These are phyloP conservation scores for Aschersonia sp. DNA, from an alignment of 2,329 filamentous ascomycete genomes.

Conservation along the genomic window DNA sequence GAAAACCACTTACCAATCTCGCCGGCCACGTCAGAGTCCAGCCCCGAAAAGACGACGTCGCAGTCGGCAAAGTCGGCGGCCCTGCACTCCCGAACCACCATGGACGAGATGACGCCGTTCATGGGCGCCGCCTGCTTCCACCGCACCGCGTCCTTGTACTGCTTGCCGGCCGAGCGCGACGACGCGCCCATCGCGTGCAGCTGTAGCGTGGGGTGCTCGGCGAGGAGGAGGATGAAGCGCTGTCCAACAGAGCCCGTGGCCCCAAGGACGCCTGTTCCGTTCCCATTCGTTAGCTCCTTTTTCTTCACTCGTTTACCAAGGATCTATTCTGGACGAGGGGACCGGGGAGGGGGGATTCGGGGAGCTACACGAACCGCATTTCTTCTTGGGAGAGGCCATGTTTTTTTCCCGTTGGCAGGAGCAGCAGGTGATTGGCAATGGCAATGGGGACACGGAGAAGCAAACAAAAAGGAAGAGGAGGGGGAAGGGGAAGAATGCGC, in stretches of 20 bases:
- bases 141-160: slow-evolving; percentile 81
- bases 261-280: slow-evolving; percentile 54
- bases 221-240: slow-evolving; percentile 85
- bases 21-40: slow-evolving; percentile 85
- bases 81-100: slow-evolving; percentile 75
- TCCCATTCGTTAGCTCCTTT: too few relatives aligned
- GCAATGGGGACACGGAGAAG: too few relatives aligned
- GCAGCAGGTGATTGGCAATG: too few relatives aligned
- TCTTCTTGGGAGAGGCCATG: slow-evolving; percentile 33
- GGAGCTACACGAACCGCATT: slow-evolving; percentile 32
- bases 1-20: slow-evolving; percentile 56
- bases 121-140: slow-evolving; percentile 91
- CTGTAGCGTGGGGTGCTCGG: slow-evolving; percentile 72
- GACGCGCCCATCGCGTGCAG: slow-evolving; percentile 86
- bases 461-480: too few relatives aligned
- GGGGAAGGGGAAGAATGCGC: too few relatives aligned
- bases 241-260: slow-evolving; percentile 91
- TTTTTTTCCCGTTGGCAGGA: background rate
- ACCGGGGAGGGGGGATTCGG: background rate
- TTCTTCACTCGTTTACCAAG: background rate
- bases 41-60: slow-evolving; percentile 82
- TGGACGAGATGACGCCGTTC: slow-evolving; percentile 54
- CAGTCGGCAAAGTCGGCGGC: slow-evolving; percentile 76
- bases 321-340: slow-evolving; percentile 1
- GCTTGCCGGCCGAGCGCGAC: slow-evolving; percentile 77